These are phyloP conservation scores for Eucalyptus pumila DNA, from an alignment of 345 rosid species.

Conservation along the genomic window DNA sequence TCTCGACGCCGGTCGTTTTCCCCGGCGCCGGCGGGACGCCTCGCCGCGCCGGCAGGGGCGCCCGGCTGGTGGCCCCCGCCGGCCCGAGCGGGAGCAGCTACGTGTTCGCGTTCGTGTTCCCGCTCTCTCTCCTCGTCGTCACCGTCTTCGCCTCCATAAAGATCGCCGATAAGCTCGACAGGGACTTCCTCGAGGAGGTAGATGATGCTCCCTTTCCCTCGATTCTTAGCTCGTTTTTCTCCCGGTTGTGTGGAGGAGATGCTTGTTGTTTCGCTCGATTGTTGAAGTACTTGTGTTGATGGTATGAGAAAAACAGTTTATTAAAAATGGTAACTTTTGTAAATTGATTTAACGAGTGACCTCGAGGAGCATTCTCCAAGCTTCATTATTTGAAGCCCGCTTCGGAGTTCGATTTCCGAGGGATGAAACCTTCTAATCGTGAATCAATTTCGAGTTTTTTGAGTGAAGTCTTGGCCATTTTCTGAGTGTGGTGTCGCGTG, in stretches of 20 bases:
- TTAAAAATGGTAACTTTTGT: neutral
- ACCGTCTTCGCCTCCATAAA: slow-evolving; percentile 54
- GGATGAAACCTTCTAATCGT: neutral
- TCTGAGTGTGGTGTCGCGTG: neutral
- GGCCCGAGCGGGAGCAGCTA: slow-evolving; percentile 51
- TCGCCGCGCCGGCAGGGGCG: slow-evolving; percentile 10
- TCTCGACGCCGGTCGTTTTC: neutral
- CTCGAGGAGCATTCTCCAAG: neutral
- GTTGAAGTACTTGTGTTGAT: neutral
- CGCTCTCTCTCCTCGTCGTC: slow-evolving; percentile 51
- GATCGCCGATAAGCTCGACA: slow-evolving; percentile 66
- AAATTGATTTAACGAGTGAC: neutral
- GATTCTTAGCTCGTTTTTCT: neutral
- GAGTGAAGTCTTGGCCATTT: neutral
- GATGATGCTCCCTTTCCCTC: neutral
- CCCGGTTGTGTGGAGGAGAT: neutral
- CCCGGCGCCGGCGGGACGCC: neutral
- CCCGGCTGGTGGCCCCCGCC: slow-evolving; percentile 44
- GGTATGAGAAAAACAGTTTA: neutral
- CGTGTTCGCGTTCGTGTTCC: slow-evolving; percentile 53
- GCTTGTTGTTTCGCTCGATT: neutral
- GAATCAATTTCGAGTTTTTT: neutral
- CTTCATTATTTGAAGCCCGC: neutral
- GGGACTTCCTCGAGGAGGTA: slow-evolving; percentile 68
- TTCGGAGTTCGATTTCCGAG: neutral